Conservation (phyloP, 1,139 yeast species). For the Hyphopichia pseudoburtonii region DNA sequence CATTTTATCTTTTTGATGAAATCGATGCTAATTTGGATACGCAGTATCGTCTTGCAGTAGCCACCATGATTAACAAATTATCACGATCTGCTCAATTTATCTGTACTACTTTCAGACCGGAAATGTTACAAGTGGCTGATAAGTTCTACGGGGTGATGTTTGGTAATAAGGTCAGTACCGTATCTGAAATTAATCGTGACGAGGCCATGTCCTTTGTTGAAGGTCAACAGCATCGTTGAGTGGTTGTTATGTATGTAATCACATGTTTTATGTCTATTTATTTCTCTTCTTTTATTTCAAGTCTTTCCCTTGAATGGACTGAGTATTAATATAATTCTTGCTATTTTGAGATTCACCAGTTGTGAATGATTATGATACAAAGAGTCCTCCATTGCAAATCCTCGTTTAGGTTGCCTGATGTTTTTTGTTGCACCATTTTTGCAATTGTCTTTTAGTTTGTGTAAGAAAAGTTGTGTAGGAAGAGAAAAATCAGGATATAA, state of each 20-base stretch:
- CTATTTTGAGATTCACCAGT: too few relatives aligned
- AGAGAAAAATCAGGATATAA: too few relatives aligned
- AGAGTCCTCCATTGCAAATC: too few relatives aligned
- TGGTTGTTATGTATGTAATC: too few relatives aligned
- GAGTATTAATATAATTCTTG: too few relatives aligned
- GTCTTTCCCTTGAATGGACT: too few relatives aligned
- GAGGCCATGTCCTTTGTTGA: conserved; percentile 83
- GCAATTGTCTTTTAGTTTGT: too few relatives aligned
- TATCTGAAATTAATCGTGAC: conserved; percentile 65
- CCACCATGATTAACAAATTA: conserved; percentile 66
- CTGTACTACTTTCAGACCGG: conserved; percentile 94
- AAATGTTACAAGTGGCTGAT: conserved; percentile 85
- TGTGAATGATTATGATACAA: too few relatives aligned
- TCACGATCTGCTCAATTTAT: conserved; percentile 80
- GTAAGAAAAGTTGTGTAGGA: too few relatives aligned
- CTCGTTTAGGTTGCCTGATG: too few relatives aligned
- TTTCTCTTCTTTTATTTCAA: not conserved
- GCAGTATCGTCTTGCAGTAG: conserved; percentile 88
- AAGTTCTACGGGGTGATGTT: conserved; percentile 86
- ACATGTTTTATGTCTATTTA: too few relatives aligned
- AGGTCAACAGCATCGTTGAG: conserved; percentile 48
- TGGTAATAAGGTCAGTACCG: conserved; percentile 78
- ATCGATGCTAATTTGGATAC: conserved; percentile 95
- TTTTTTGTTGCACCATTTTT: not conserved
- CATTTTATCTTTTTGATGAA: conserved; percentile 93